Evolutionary conservation across 179 eudicot genomes (phyloP).

Genomic region (Silene vulgaris): DNA sequence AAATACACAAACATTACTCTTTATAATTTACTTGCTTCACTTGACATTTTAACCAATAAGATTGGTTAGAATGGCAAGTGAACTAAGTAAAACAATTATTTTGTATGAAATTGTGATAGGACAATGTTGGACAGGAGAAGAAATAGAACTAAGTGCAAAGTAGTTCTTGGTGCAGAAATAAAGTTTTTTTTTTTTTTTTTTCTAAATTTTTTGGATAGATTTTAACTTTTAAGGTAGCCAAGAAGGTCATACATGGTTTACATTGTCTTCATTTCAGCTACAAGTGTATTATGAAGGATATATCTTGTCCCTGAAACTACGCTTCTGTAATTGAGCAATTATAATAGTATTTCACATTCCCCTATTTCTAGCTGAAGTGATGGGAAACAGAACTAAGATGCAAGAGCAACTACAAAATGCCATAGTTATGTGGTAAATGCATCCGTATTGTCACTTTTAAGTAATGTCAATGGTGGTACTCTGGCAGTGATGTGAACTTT

Average conservation of each 20-base stretch:
- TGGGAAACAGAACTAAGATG: neutral
- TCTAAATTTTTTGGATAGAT: no score
- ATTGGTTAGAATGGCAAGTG: neutral
- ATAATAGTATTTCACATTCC: neutral
- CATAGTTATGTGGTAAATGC: neutral
- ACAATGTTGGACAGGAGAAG: neutral
- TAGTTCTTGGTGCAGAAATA: neutral
- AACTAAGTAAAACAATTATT: neutral
- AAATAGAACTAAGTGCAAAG: neutral
- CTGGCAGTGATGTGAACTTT: neutral
- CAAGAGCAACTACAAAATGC: neutral
- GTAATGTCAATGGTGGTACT: neutral
- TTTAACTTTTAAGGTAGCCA: neutral
- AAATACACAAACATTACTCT: neutral
- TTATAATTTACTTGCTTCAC: neutral
- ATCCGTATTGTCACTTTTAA: neutral
- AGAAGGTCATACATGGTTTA: neutral
- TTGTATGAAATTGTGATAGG: neutral
- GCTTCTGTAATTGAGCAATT: neutral
- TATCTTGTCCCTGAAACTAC: neutral
- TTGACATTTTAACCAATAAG: no score
- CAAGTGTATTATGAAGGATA: neutral
- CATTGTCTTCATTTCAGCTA: neutral
- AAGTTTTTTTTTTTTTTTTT: neutral
- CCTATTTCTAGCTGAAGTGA: neutral